These are phyloP conservation scores for Spirogloea muscicola DNA, from an alignment of 139 green algal genomes.

Conservation along the genomic window DNA sequence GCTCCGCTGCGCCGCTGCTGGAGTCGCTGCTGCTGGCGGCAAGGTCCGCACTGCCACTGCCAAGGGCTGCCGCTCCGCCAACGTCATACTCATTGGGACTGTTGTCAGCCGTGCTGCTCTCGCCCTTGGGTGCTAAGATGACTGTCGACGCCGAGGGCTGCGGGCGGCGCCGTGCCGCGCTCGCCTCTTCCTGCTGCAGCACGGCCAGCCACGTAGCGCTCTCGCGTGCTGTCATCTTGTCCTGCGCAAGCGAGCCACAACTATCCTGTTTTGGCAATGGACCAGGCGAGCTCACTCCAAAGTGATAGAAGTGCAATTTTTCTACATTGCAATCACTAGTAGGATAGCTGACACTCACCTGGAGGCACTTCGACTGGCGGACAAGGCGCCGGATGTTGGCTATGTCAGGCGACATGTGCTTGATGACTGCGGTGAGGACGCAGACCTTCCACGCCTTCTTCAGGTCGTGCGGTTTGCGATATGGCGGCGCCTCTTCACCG, in stretches of 20 bases:
- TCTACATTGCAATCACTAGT: no score
- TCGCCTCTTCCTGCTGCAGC: constrained; percentile 36
- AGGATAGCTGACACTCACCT: no score
- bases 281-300: no score
- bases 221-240: constrained; percentile 48
- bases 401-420: constrained; percentile 46
- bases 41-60: background rate
- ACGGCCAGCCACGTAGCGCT: constrained; percentile 47
- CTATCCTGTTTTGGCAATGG: no score
- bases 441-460: constrained; percentile 49
- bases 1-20: constrained; percentile 1
- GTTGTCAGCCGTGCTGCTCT: background rate
- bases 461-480: constrained; percentile 46
- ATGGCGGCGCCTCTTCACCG: constrained; percentile 28
- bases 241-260: constrained; percentile 13
- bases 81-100: constrained; percentile 11
- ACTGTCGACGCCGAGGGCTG: no score
- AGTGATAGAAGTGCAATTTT: no score
- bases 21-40: background rate
- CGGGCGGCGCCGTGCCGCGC: background rate
- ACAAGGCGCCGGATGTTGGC: constrained; percentile 43
- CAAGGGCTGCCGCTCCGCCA: background rate
- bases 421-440: constrained; percentile 42
- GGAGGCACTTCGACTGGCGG: constrained; percentile 36
- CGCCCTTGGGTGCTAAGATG: no score